Percentiles rank a stretch among this genome's conserved stretches.
Conservation (phyloP, 1,139 yeast genomes). For the Scheffersomyces segobiensis region DNA sequence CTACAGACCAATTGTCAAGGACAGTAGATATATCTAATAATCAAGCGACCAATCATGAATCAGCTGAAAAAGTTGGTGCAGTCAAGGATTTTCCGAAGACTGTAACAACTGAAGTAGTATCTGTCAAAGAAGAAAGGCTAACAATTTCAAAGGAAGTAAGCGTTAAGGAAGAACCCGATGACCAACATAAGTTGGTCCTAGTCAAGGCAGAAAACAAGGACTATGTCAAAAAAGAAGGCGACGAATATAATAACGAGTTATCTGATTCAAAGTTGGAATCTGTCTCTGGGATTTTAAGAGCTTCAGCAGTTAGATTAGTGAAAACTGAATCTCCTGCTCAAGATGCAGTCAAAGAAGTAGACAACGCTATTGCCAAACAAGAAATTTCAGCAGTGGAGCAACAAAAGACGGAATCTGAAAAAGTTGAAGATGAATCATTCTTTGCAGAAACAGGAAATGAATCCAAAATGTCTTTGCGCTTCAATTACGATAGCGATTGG, state of each 20-base stretch:
- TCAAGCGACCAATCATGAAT: neutral
- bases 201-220: neutral
- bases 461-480: slow-evolving; percentile 31
- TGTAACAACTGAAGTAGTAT: slow-evolving; percentile 3
- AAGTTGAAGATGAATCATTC: slow-evolving; percentile 14
- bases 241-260: neutral
- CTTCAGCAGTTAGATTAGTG: neutral
- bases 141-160: neutral
- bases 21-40: neutral
- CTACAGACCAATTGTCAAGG: slow-evolving; percentile 5
- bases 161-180: neutral
- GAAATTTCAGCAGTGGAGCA: neutral
- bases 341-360: neutral
- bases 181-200: neutral
- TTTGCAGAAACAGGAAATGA: slow-evolving; percentile 6
- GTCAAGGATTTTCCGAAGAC: slow-evolving; percentile 4
- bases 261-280: neutral
- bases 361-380: neutral
- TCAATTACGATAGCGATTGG: slow-evolving; percentile 42
- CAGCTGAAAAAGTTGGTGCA: neutral
- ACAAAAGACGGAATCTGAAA: slow-evolving; percentile 3
- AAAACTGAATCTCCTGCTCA: neutral
- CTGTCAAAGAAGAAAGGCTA: neutral
- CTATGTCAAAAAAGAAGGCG: neutral
- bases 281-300: neutral